A percentile compares a stretch with the other conserved stretches of the same genome.
Conservation (phyloP, 1,284 basidiomycete genomes). For the Trametes versicolor region DNA sequence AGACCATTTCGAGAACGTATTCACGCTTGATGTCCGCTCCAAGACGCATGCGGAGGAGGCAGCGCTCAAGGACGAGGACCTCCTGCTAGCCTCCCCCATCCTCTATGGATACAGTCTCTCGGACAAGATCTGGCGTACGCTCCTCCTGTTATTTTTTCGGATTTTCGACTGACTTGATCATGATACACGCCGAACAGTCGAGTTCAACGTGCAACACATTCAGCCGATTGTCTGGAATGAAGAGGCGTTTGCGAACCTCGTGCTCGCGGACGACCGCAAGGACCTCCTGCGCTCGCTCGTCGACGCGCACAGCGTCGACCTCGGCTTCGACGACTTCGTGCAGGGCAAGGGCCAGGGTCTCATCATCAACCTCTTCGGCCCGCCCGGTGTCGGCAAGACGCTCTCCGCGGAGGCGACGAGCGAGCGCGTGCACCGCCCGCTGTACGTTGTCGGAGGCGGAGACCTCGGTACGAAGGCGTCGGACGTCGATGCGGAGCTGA, state of each 20-base stretch:
- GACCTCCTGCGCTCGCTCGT: conserved; percentile 64
- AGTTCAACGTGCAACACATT: conserved; percentile 63
- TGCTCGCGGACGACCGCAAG: conserved; percentile 62
- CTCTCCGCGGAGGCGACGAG: conserved; percentile 67
- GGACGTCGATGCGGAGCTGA: conserved; percentile 38
- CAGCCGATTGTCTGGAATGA: conserved; percentile 63
- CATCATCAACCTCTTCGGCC: conserved; percentile 68
- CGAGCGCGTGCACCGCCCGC: conserved; percentile 64
- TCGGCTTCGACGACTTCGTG: conserved; percentile 69
- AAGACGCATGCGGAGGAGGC: conserved; percentile 12
- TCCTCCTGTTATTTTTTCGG: not conserved
- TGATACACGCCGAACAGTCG: conserved; percentile 48
- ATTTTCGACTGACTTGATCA: not conserved
- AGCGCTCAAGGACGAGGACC: conserved; percentile 43
- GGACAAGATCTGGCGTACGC: conserved; percentile 68
- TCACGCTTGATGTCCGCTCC: conserved; percentile 22
- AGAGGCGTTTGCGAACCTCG: conserved; percentile 65
- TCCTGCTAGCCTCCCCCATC: conserved; percentile 63
- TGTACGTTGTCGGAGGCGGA: conserved; percentile 67
- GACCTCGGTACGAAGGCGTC: conserved; percentile 63
- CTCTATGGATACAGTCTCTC: conserved; percentile 67
- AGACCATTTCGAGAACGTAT: conserved; percentile 8
- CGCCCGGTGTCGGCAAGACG: conserved; percentile 66
- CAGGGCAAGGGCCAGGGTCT: conserved; percentile 70
- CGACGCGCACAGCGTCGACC: conserved; percentile 61